Evolutionary conservation across 169 alveolate genomes (phyloP), one percentile per base, ranked within the genome.

Genomic region (Plasmodium ovale): DNA sequence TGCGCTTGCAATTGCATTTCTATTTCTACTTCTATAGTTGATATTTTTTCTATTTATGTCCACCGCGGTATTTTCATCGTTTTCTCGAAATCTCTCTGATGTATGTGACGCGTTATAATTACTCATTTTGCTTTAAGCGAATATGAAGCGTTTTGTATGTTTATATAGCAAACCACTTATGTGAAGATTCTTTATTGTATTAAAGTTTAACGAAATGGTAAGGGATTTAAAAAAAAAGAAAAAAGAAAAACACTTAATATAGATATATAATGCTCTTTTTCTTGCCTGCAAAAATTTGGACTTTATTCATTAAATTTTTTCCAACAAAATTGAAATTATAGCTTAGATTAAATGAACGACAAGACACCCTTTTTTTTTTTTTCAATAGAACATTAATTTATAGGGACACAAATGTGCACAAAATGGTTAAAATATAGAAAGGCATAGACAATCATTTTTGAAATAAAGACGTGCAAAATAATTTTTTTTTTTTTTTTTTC

Each of bases 21-120:
- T 64, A 31, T 82, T 59, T 59, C 84, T 64, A 54, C 33, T 33
- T 16, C 87, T 31, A 44, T 59, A 42, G 59, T 69, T 82, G 33
- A 65, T 82, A 82, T 82, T 82, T 65, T 82, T 82, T 19, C 90
- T 47, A 9, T 82, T 82, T 12, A 53, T 62, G 33, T 82, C 70
- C 33, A 65, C 37, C 35, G 51, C 23, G 10, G 29, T 59, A 64
- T 82, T 82, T 65, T 82, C 90, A 42, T 64, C 90, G 35, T 82
- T 82, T 82, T 82, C 90, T 10, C 25, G 23, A 27, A 3, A 49
- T 56, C 25, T 51, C 25, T 65, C 65, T 31, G 64, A 39, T 42
- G 25, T 27, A 9, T 69, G 44, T 31, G 35, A 16, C 23, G 14
- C 65, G 47, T 27, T 62, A 54, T 64, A 29, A 64, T 29, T 65